Conservation (phyloP, 257 asterid genomes). For the Cordia subcordata region DNA sequence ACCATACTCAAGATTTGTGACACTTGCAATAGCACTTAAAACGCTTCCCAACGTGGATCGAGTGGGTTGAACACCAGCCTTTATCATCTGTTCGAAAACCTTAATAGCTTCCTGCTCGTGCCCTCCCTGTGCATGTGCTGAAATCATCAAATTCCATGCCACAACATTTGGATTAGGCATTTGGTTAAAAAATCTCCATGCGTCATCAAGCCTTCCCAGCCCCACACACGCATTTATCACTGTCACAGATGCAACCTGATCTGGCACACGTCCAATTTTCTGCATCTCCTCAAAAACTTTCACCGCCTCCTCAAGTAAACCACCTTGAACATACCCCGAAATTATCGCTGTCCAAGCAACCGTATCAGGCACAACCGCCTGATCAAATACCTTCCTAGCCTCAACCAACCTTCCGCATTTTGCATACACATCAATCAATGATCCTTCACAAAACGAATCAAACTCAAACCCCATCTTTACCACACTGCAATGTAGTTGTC, state of each 20-base stretch:
- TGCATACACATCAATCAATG: slow-evolving; percentile 81
- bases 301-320: slow-evolving; percentile 53
- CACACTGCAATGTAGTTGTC: slow-evolving; percentile 53
- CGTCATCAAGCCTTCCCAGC: slow-evolving; percentile 65
- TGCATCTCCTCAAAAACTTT: slow-evolving; percentile 59
- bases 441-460: slow-evolving; percentile 61
- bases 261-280: slow-evolving; percentile 48
- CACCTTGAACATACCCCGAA: slow-evolving; percentile 64
- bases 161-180: slow-evolving; percentile 58
- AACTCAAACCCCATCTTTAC: slow-evolving; percentile 46
- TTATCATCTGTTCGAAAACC: slow-evolving; percentile 53
- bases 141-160: slow-evolving; percentile 89
- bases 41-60: slow-evolving; percentile 85
- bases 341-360: slow-evolving; percentile 87
- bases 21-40: slow-evolving; percentile 64
- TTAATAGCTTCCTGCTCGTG: slow-evolving; percentile 53
- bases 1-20: slow-evolving; percentile 46
- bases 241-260: slow-evolving; percentile 66
- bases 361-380: slow-evolving; percentile 40
- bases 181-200: slow-evolving; percentile 45
- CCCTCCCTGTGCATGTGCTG: slow-evolving; percentile 72
- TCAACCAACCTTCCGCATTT: slow-evolving; percentile 52
- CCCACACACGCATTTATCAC: slow-evolving; percentile 54
- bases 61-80: slow-evolving; percentile 56
- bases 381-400: slow-evolving; percentile 66